Base-by-base conservation (phyloP, 108 stramenopile species). In the Aureococcus anophagefferens region DNA sequence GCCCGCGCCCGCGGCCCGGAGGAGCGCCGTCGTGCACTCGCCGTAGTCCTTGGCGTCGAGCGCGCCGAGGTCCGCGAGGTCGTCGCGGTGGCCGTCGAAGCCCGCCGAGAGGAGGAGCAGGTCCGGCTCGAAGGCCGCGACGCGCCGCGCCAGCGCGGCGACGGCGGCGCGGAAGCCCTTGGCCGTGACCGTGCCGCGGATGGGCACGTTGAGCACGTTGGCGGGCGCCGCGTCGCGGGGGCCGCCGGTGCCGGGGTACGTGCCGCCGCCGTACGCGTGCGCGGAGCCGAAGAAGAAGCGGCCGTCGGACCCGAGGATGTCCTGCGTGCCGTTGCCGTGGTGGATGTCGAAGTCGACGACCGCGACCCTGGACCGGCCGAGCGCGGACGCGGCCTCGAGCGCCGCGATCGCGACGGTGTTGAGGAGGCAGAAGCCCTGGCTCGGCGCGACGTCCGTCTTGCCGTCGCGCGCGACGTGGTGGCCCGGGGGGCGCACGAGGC, bases 281-380 rank as follows among this genome's bases (percentile, higher is more conserved):
- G 90, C 76, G 17, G 86, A 88, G 46, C 86, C 75, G 65, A 86
- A 90, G 77, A 90, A 37, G 16, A 90, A 83, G 31, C 73, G 76
- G 16, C 85, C 75, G 70, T 91, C 79, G 30, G 84, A 79, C 63
- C 90, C 87, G 14, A 95, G 77, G 44, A 93, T 90, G 77, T 94
- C 91, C 67, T 94, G 89, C 25, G 93, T 94, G 0, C 94, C 94
- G 78, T 95, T 94, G 17, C 94, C 94, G 74, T 95, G 94, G 73
- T 95, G 94, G 16, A 95, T 89, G 77, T 95, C 94, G 79, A 95
- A 88, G 78, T 95, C 94, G 30, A 95, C 90, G 31, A 94, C 84
- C 74, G 90, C 91, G 0, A 92, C 91, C 29, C 93, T 59, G 21
- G 51, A 1, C 7, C 17, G 13, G 21, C 21, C 25, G 51, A 9